Conservation (phyloP, 73 alveolate species). For the Paramecium pentaurelia region DNA sequence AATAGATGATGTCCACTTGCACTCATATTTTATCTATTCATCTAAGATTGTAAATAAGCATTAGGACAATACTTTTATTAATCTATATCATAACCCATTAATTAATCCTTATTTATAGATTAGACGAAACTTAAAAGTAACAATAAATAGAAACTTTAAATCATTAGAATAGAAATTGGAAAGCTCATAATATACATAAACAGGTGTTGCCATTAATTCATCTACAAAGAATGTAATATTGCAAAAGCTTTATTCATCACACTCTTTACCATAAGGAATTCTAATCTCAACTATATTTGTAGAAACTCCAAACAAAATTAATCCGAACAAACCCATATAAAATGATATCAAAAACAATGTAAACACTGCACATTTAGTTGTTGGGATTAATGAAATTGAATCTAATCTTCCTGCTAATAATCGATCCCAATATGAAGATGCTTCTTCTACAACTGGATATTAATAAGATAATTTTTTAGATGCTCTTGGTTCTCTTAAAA, state of each 20-base stretch:
- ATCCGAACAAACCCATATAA: slow-evolving; percentile 27
- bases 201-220: background rate
- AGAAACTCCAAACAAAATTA: slow-evolving; percentile 19
- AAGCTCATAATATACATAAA: slow-evolving; percentile 4
- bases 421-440: background rate
- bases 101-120: slow-evolving; percentile 8
- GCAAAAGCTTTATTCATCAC: background rate
- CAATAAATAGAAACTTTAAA: background rate
- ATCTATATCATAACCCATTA: background rate
- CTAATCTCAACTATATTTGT: background rate
- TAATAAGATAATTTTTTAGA: background rate
- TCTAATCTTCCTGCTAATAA: background rate
- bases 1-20: background rate
- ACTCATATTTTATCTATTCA: background rate
- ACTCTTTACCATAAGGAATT: background rate
- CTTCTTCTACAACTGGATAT: background rate
- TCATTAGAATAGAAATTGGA: slow-evolving; percentile 14
- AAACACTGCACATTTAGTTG: background rate
- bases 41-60: background rate
- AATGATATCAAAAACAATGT: background rate
- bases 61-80: background rate
- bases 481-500: background rate
- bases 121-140: background rate
- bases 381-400: slow-evolving; percentile 13
- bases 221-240: background rate